Percentiles rank a stretch among this genome's conserved stretches.
Conservation (phyloP, 371 early-diverging fungal genomes). For the Mortierella sp. region DNA sequence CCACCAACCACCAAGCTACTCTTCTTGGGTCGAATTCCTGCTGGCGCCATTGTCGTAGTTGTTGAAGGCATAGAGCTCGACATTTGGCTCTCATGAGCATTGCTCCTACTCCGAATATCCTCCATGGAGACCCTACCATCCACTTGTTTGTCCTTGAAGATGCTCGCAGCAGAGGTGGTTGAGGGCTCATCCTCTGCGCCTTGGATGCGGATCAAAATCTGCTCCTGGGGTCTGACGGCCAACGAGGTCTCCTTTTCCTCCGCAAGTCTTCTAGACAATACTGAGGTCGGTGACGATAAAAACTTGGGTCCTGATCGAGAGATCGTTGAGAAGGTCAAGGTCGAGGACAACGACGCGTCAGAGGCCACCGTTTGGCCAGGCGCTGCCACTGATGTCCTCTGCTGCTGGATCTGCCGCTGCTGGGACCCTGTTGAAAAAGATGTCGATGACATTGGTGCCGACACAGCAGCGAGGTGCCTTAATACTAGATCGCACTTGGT, state of each 20-base stretch:
- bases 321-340: background rate
- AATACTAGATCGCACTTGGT: conserved; percentile 22
- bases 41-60: background rate
- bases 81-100: background rate
- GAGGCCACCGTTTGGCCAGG: background rate
- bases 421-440: background rate
- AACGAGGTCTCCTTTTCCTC: background rate
- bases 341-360: background rate
- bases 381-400: background rate
- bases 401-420: background rate
- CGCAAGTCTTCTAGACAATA: background rate
- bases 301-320: background rate
- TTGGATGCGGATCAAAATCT: background rate
- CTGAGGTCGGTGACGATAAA: background rate
- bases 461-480: conserved; percentile 17
- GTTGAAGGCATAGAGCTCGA: background rate
- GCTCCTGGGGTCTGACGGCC: background rate
- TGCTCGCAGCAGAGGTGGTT: background rate
- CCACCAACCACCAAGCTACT: background rate
- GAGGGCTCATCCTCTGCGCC: background rate
- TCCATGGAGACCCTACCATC: background rate
- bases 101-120: background rate
- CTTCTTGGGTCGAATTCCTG: background rate
- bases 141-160: background rate
- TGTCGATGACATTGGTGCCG: background rate